phyloP scores from a whole-genome alignment of 495 filamentous ascomycete species.

The Neurospora sp. region DNA sequence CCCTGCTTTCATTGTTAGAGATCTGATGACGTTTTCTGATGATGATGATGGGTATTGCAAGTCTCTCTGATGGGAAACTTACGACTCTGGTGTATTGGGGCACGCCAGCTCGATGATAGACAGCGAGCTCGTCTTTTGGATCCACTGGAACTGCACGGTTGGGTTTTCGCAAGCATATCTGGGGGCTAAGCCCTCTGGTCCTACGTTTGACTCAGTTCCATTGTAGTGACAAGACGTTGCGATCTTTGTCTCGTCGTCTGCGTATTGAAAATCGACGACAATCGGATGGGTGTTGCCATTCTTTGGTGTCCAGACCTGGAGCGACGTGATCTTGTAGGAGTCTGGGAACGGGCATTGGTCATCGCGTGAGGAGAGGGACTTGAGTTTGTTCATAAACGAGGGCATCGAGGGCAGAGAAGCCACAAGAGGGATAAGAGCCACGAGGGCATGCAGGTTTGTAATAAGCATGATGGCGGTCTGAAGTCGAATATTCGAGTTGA shows the following conservation, averaged over 20 bases:
- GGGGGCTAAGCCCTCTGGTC: slow-evolving; percentile 6
- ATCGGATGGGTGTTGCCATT: slow-evolving; percentile 4
- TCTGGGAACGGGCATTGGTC: slow-evolving; percentile 15
- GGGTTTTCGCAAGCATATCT: slow-evolving; percentile 20
- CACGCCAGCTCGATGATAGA: slow-evolving; percentile 23
- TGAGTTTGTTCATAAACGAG: not conserved
- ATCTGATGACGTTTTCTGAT: not conserved
- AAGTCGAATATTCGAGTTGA: not conserved
- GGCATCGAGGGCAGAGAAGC: slow-evolving; percentile 6
- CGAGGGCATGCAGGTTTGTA: slow-evolving; percentile 3
- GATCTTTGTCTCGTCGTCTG: slow-evolving; percentile 14
- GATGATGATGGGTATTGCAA: not conserved
- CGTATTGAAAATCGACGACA: slow-evolving; percentile 14
- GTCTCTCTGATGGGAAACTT: not conserved
- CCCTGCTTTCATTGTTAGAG: not conserved
- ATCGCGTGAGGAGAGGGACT: not conserved
- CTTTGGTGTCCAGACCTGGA: slow-evolving; percentile 13
- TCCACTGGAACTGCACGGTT: slow-evolving; percentile 39
- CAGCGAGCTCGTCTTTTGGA: slow-evolving; percentile 20
- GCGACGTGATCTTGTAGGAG: slow-evolving; percentile 11
- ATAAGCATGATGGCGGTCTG: not conserved
- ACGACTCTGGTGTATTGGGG: slow-evolving; percentile 6
- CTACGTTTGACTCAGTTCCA: slow-evolving; percentile 15
- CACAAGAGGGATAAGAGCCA: slow-evolving; percentile 2
- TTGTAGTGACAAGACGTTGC: slow-evolving; percentile 20